These are phyloP conservation scores for Dichotomopilus funicola DNA, from an alignment of 2,329 filamentous ascomycete species.

Conservation along the genomic window DNA sequence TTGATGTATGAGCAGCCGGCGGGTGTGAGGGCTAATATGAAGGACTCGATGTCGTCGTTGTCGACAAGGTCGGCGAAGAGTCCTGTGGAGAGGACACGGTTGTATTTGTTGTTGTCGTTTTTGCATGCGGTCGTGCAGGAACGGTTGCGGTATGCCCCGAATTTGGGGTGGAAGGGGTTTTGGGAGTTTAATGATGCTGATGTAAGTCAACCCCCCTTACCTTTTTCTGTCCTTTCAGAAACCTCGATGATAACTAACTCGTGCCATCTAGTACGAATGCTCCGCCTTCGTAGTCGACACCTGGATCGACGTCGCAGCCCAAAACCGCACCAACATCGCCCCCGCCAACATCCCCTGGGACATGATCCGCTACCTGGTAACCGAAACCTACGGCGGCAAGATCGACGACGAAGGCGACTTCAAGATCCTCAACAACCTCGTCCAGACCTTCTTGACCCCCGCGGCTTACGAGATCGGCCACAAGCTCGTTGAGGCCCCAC, in stretches of 20 bases:
- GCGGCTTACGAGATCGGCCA: constrained; percentile 89
- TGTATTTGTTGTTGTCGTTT: constrained; percentile 90
- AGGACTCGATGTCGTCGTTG: constrained; percentile 84
- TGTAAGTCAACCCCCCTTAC: constrained; percentile 53
- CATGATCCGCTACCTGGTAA: constrained; percentile 83
- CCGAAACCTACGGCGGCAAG: constrained; percentile 96
- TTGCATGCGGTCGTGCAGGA: constrained; percentile 95
- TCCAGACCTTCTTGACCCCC: constrained; percentile 72
- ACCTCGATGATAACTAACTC: constrained; percentile 46
- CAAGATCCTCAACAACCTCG: constrained; percentile 62
- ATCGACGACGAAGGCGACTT: constrained; percentile 90
- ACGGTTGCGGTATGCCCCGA: constrained; percentile 86
- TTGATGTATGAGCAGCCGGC: constrained; percentile 98
- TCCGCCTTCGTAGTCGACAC: constrained; percentile 92
- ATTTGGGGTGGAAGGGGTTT: constrained; percentile 94
- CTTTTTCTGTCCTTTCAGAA: constrained; percentile 27
- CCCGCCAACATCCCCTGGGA: constrained; percentile 95
- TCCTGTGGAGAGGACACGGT: constrained; percentile 81
- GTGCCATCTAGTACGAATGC: constrained; percentile 73
- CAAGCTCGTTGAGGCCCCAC: constrained; percentile 66
- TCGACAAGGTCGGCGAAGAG: constrained; percentile 69
- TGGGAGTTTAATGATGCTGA: constrained; percentile 99
- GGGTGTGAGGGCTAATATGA: constrained; percentile 96
- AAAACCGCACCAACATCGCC: constrained; percentile 84
- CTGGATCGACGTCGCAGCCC: constrained; percentile 79